These are phyloP conservation scores for Puccinia hordei DNA, from an alignment of 1,284 basidiomycete species.

Conservation along the genomic window DNA sequence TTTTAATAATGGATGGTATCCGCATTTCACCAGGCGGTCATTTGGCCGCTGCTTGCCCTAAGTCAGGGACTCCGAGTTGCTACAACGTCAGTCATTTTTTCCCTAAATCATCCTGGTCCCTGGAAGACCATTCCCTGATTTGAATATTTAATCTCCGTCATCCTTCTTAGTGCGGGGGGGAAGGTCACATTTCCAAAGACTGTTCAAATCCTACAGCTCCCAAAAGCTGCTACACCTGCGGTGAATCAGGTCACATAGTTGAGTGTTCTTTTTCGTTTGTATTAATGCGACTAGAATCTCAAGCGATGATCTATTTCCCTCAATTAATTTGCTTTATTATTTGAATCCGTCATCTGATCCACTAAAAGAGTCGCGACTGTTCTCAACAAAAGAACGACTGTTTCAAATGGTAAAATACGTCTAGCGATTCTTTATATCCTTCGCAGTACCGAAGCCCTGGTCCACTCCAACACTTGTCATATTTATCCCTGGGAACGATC, in stretches of 20 bases:
- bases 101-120: neutral
- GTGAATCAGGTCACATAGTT: conserved; percentile 42
- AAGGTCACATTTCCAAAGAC: conserved; percentile 47
- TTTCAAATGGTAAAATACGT: conserved; percentile 11
- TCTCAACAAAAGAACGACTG: conserved; percentile 37
- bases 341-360: neutral
- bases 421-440: neutral
- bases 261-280: neutral
- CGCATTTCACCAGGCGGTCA: conserved; percentile 31
- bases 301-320: neutral
- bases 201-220: conserved; percentile 31
- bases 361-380: conserved; percentile 40
- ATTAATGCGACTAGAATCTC: neutral
- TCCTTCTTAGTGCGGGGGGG: conserved; percentile 29
- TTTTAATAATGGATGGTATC: neutral
- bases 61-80: conserved; percentile 49
- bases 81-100: conserved; percentile 39
- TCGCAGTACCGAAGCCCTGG: neutral
- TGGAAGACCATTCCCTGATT: neutral
- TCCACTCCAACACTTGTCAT: neutral
- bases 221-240: conserved; percentile 49
- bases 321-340: neutral
- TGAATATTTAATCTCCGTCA: too few relatives aligned
- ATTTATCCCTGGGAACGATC: neutral
- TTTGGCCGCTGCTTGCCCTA: conserved; percentile 46